These are phyloP conservation scores for Coemansia sp. DNA, from an alignment of 192 early-diverging fungal species.

Conservation along the genomic window DNA sequence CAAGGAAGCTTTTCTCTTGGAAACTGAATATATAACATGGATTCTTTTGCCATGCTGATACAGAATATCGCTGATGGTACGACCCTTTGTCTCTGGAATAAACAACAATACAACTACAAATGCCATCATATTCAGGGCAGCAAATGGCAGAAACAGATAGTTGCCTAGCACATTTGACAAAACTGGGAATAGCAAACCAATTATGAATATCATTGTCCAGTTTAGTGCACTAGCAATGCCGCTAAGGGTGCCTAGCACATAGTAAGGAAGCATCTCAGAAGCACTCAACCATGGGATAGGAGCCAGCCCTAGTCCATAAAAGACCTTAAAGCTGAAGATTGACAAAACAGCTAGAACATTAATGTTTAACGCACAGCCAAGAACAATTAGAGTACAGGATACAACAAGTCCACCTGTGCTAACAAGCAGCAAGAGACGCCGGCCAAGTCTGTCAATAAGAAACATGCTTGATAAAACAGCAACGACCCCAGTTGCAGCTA, in stretches of 20 bases:
- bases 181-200: constrained; percentile 59
- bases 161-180: constrained; percentile 32
- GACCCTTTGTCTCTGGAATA: constrained; percentile 79
- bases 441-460: constrained; percentile 71
- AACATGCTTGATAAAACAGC: constrained; percentile 34
- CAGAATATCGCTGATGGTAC: constrained; percentile 63
- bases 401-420: constrained; percentile 59
- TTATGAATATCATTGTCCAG: constrained; percentile 63
- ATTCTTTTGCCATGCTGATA: constrained; percentile 28
- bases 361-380: constrained; percentile 54
- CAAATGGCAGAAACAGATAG: constrained; percentile 64
- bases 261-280: constrained; percentile 75
- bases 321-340: constrained; percentile 67
- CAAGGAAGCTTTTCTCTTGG: background rate
- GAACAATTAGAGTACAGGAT: constrained; percentile 58
- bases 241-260: constrained; percentile 66
- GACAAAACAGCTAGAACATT: constrained; percentile 53
- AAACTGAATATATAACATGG: constrained; percentile 27
- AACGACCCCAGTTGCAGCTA: constrained; percentile 34
- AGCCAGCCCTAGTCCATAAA: constrained; percentile 74
- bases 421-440: constrained; percentile 63
- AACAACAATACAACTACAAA: constrained; percentile 62
- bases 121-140: constrained; percentile 56
- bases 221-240: constrained; percentile 71
- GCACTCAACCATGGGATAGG: constrained; percentile 79